Conservation (phyloP, 805 yeast species). For the Phaffomyces thermotolerans region DNA sequence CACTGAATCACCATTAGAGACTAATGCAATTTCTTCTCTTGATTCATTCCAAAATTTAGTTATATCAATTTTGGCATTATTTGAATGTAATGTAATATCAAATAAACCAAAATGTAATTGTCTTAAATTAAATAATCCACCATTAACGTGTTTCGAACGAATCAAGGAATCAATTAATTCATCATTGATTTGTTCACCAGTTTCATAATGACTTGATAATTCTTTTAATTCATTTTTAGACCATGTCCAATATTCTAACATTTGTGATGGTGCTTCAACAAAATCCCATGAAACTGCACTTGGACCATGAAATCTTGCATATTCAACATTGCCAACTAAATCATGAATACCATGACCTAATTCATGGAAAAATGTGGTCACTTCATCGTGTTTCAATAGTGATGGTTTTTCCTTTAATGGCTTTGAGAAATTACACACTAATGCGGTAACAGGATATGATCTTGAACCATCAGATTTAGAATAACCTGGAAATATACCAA, state of each 20-base stretch:
- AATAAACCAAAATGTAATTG: constrained; percentile 75
- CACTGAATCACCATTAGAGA: constrained; percentile 44
- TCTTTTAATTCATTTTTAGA: constrained; percentile 47
- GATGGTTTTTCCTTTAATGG: constrained; percentile 67
- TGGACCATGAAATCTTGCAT: constrained; percentile 63
- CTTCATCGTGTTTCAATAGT: constrained; percentile 68
- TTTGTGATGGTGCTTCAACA: constrained; percentile 88
- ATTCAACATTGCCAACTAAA: constrained; percentile 57
- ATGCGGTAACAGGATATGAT: constrained; percentile 62
- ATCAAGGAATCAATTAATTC: constrained; percentile 51
- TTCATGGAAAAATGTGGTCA: constrained; percentile 82
- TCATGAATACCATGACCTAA: constrained; percentile 86
- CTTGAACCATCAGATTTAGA: constrained; percentile 41
- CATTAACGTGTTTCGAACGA: constrained; percentile 66
- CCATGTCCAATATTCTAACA: constrained; percentile 89
- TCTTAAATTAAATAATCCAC: constrained; percentile 62
- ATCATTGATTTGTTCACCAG: constrained; percentile 51
- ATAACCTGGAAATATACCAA: constrained; percentile 58
- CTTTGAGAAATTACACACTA: constrained; percentile 80
- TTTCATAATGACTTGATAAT: constrained; percentile 57
- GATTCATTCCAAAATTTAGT: constrained; percentile 55
- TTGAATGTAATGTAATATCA: constrained; percentile 62
- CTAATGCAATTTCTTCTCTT: constrained; percentile 54
- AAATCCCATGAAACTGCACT: constrained; percentile 77
- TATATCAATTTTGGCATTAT: constrained; percentile 41